Percentiles rank a stretch among this genome's conserved stretches.
phyloP scores from a whole-genome alignment of 2,329 filamentous ascomycete species.

The Raffaelea albimanens region DNA sequence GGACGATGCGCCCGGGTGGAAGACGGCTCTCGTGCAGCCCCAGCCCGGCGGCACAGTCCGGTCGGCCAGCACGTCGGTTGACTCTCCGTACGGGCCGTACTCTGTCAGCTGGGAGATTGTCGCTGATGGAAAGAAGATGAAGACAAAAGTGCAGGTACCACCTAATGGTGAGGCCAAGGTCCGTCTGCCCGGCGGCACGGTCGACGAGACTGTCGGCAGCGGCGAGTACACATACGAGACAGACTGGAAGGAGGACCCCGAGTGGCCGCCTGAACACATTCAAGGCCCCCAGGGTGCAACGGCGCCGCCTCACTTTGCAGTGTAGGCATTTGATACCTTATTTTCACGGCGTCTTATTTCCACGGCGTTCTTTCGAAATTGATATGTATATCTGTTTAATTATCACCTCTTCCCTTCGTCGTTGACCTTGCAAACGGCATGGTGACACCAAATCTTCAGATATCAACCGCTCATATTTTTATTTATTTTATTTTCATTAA shows the following conservation, averaged over 20 bases:
- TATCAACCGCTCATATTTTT: too few relatives aligned
- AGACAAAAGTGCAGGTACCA: neutral
- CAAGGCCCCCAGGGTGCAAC: slow-evolving; percentile 6
- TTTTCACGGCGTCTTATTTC: too few relatives aligned
- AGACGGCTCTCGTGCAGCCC: slow-evolving; percentile 2
- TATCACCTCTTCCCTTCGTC: too few relatives aligned
- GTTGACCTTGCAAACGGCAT: too few relatives aligned
- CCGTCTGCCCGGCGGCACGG: neutral
- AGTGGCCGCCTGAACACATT: slow-evolving; percentile 3
- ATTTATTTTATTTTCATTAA: too few relatives aligned
- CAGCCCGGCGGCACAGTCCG: slow-evolving; percentile 2
- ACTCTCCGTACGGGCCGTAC: slow-evolving; percentile 5
- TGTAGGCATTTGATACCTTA: too few relatives aligned
- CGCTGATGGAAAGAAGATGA: neutral
- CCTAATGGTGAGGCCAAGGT: neutral
- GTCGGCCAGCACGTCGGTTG: neutral
- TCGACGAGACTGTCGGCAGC: neutral
- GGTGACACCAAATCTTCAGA: too few relatives aligned
- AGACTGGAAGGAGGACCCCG: slow-evolving; percentile 4
- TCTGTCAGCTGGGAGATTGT: neutral
- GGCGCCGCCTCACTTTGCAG: too few relatives aligned
- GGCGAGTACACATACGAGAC: slow-evolving; percentile 6
- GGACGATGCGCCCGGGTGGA: slow-evolving; percentile 25
- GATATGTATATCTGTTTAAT: too few relatives aligned
- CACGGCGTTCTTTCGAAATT: too few relatives aligned